These are phyloP conservation scores for Hippophae tibetana DNA, from an alignment of 306 rosid species.

Conservation along the genomic window DNA sequence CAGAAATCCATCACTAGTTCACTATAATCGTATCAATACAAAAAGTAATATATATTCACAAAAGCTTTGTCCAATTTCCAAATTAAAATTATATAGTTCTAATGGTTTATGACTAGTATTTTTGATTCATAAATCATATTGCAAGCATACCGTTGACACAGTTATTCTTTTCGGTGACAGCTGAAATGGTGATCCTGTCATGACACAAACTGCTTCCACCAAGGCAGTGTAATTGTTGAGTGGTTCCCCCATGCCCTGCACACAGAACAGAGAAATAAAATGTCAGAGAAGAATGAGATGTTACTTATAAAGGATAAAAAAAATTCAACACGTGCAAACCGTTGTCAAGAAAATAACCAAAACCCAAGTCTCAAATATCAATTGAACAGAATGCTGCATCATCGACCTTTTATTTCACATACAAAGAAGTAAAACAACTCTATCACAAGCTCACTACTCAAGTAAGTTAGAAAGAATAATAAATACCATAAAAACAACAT, in stretches of 20 bases:
- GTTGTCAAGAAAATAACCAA: no score
- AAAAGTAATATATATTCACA: no score
- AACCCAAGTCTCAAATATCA: no score
- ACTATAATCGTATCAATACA: background rate
- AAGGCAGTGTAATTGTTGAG: constrained; percentile 72
- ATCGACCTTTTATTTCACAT: no score
- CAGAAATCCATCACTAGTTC: background rate
- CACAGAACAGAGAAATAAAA: background rate
- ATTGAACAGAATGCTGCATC: no score
- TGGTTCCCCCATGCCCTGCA: constrained; percentile 97
- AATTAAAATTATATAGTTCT: no score
- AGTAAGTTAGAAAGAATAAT: background rate
- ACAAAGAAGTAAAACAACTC: background rate
- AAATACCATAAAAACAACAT: constrained; percentile 85
- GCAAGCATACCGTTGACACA: constrained; percentile 55
- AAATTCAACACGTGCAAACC: no score
- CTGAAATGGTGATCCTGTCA: constrained; percentile 78
- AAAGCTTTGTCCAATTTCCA: no score
- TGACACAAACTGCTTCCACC: constrained; percentile 68
- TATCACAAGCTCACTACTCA: background rate
- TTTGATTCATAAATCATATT: background rate
- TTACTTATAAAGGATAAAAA: background rate
- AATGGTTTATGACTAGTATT: no score
- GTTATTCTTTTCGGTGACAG: constrained; percentile 73
- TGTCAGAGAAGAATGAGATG: background rate